Base-by-base conservation (phyloP, 2,329 filamentous ascomycete species). In the Pseudocercospora cruenta region DNA sequence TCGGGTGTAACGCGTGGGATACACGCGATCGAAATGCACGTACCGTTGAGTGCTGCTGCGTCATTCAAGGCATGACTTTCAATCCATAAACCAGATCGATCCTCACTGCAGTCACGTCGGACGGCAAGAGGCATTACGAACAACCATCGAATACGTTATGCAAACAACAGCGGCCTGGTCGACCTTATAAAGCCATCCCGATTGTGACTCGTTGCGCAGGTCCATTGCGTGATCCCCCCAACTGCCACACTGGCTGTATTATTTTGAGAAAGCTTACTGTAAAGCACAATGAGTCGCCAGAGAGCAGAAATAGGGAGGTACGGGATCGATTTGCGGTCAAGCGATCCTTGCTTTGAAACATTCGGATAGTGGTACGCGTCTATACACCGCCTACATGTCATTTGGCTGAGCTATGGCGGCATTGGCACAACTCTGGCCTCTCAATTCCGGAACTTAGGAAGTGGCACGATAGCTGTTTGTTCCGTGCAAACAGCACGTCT, bases 91-190 rank as follows among this genome's bases (percentile, higher is more conserved):
- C 31, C 55, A 10, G 33, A 19, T 43, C 64, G 62, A 36, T 61
- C 64, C 55, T 66, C 64, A 21, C 53, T 59, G 58, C 64, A 66
- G 47, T 66, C 64, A 21, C 64, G 62, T 39, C 64, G 54, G 16
- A 63, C 45, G 33, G 64, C 64, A 31, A 66, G 60, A 66, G 62
- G 64, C 64, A 66, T 66, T 36, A 19, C 31, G 19, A 12, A 21
- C n/a, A 2, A 22, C 16, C 28, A 19, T 14, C 9, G 31, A 26
- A 43, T 31, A 16, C 31, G 1, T 43, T 10, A 31, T 4, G 10
- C 55, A 12, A 6, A 36, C 31, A 22, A 7, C n/a, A 24, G 28
- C 55, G 19, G 28, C 31, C 33, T 22, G 31, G 24, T 4, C 55
- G 10, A 39, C 14, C 31, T 43, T 43, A 58, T 58, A 43, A 6